Base-by-base conservation (phyloP, 306 rosid genomes). In the Pueraria montana region DNA sequence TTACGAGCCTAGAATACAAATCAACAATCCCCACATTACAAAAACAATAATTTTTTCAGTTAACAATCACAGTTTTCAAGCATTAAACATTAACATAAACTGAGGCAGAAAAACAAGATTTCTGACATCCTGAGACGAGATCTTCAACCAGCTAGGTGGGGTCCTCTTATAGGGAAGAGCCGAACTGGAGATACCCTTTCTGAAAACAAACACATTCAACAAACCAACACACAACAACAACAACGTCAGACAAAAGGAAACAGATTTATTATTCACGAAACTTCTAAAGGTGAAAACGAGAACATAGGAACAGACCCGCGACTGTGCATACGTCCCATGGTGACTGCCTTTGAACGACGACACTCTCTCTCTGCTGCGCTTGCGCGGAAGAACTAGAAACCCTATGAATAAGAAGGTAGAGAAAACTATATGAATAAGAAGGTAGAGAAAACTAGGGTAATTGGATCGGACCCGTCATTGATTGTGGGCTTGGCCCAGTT, bases 311-410 rank as follows among this genome's bases (percentile, higher is more conserved):
- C 87, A 24, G 4, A 93, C 97, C 97, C 97, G 42, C 92, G 77
- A 82, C 96, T 91, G 86, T 93, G 97, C 97, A 93, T 93, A 30
- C 97, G 89, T 30, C 97, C 97, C 97, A 93, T 93, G 84, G 76
- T 85, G 84, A 58, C 79, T 12, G 86, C 53, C 66, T 67, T 82
- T 24, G 74, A 76, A 84, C 11, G 8, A 42, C 49, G 17, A 20
- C 62, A 3, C 61, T 55, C 58, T 63, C 65, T n/a, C 5, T 53
- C 73, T 36, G 55, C 82, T 12, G 59, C 84, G 38, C 78, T 68
- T 52, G 69, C 66, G 74, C 64, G 30, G 40, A 66, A 13, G 11
- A 27, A 58, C 11, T 64, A 7, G 30, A 61, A 80, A 86, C 87
- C 72, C 87, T 52, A 3, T 0, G 30, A 46, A 65, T 76, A 72